phyloP scores from a whole-genome alignment of 768 basidiomycete species.

The Arthromyces matolae region DNA sequence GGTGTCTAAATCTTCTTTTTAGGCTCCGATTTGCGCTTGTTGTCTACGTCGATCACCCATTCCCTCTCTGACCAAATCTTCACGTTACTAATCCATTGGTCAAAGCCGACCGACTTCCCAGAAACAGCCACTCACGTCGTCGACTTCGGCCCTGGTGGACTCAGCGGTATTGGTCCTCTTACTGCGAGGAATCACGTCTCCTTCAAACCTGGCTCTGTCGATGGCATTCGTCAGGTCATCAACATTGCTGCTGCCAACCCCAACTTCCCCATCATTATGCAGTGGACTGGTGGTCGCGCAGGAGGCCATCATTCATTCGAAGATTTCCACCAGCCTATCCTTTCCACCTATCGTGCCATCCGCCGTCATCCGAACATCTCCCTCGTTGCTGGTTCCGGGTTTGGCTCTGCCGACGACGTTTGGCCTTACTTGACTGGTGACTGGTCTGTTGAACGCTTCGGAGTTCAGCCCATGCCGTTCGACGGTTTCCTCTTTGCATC shows the following conservation, averaged over 20 bases:
- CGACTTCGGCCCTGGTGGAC: slow-evolving; percentile 95
- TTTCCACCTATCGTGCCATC: slow-evolving; percentile 86
- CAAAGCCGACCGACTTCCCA: slow-evolving; percentile 85
- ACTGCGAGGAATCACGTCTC: slow-evolving; percentile 91
- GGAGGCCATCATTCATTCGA: slow-evolving; percentile 99
- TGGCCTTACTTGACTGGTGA: slow-evolving; percentile 98
- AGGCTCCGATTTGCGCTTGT: slow-evolving; percentile 83
- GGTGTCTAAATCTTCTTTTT: background rate
- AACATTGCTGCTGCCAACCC: slow-evolving; percentile 93
- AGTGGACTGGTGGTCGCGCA: slow-evolving; percentile 99
- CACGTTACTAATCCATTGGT: slow-evolving; percentile 89
- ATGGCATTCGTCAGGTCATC: slow-evolving; percentile 95
- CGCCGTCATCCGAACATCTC: slow-evolving; percentile 85
- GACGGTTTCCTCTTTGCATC: slow-evolving; percentile 96
- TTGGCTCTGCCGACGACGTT: slow-evolving; percentile 90
- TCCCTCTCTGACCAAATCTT: slow-evolving; percentile 94
- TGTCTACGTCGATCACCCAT: slow-evolving; percentile 71
- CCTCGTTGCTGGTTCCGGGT: slow-evolving; percentile 92
- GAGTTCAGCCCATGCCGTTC: slow-evolving; percentile 94
- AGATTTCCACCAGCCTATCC: slow-evolving; percentile 95
- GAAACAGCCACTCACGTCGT: slow-evolving; percentile 88
- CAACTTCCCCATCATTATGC: slow-evolving; percentile 94
- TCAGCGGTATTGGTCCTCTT: slow-evolving; percentile 89
- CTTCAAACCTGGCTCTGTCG: slow-evolving; percentile 98
- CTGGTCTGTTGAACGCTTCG: slow-evolving; percentile 82